Evolutionary conservation across 139 green algal species (phyloP).

Genomic region (Tetradesmus obliquus): DNA sequence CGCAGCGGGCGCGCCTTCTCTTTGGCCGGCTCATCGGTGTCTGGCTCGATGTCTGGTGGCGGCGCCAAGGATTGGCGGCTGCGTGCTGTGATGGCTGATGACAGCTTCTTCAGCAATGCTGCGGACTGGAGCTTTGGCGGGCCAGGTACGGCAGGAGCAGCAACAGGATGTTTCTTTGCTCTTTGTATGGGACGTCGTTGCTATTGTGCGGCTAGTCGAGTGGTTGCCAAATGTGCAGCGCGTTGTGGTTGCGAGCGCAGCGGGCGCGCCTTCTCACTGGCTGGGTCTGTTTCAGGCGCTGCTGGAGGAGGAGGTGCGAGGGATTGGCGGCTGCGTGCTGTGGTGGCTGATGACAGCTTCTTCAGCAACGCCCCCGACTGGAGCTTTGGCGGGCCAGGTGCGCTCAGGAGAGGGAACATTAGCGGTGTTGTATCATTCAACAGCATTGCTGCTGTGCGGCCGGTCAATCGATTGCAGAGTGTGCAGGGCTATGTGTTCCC

Average conservation of each 20-base stretch:
- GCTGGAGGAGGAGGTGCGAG: background rate
- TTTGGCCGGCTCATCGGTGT: background rate
- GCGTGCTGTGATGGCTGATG: slow-evolving; percentile 36
- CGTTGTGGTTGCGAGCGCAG: slow-evolving; percentile 13
- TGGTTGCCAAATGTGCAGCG: too few relatives aligned
- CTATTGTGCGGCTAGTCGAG: too few relatives aligned
- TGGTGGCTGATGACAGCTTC: slow-evolving; percentile 42
- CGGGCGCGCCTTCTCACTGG: slow-evolving; percentile 8
- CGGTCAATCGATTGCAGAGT: too few relatives aligned
- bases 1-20: slow-evolving; percentile 21
- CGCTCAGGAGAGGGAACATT: background rate
- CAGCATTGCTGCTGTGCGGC: too few relatives aligned
- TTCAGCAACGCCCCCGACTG: slow-evolving; percentile 36
- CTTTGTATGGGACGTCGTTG: background rate
- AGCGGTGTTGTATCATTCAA: too few relatives aligned
- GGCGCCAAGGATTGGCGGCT: slow-evolving; percentile 27
- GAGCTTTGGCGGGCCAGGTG: slow-evolving; percentile 41
- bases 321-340: slow-evolving; percentile 33
- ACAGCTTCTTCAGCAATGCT: slow-evolving; percentile 42
- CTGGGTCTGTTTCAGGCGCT: background rate
- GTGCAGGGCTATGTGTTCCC: too few relatives aligned
- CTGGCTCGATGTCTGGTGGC: background rate
- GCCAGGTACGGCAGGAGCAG: background rate
- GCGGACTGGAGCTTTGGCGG: slow-evolving; percentile 38
- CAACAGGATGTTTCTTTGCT: background rate